Evolutionary conservation across 2,329 filamentous ascomycete genomes (phyloP), one percentile per base, ranked within the genome.

Genomic region (Monilinia vaccinii-corymbosi): DNA sequence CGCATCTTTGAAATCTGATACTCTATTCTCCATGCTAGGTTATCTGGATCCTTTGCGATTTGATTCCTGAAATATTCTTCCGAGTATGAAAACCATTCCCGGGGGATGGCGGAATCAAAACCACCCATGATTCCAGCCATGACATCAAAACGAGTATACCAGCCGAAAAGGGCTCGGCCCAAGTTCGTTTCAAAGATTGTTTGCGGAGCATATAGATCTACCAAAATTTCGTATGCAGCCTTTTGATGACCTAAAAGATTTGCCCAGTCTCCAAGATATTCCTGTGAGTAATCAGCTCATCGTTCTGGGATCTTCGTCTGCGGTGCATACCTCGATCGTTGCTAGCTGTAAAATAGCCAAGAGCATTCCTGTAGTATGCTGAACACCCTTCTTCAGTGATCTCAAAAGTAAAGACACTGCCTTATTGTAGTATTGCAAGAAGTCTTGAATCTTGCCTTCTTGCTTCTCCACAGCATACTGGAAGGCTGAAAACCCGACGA

Each of bases 251-350:
- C 89, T 74, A 94, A 87, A 18, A 97, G 78, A 68, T 95, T 97
- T 57, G 95, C 84, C 91, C 91, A 97, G 71, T 99, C 94, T 14
- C 94, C 94, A 49, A 97, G 80, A 68, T 91, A 95, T 75, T 97
- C 94, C 91, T 96, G 48, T 56, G 56, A 67, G 63, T 46, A 11
- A 25, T 65, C 62, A 64, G 60, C 48, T 52, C 14, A 10, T 16
- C 34, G 23, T n/a, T 13, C 34, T 50, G 56, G 16, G 61, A 40
- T 51, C 36, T 42, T 34, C 13, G 34, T 21, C 64, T 9, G 13
- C 14, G 14, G 11, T 11, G 11, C 77, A 70, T 78, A 95, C 91
- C 82, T 99, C 94, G 60, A 97, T 94, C 3, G 90, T 95, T 59
- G 92, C 91, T 53, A 97, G 81, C 69, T 97, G 92, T 46, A 99